Evolutionary conservation across 805 yeast genomes (phyloP), one percentile per base, ranked within the genome.

Genomic region (Blastobotrys parvus): DNA sequence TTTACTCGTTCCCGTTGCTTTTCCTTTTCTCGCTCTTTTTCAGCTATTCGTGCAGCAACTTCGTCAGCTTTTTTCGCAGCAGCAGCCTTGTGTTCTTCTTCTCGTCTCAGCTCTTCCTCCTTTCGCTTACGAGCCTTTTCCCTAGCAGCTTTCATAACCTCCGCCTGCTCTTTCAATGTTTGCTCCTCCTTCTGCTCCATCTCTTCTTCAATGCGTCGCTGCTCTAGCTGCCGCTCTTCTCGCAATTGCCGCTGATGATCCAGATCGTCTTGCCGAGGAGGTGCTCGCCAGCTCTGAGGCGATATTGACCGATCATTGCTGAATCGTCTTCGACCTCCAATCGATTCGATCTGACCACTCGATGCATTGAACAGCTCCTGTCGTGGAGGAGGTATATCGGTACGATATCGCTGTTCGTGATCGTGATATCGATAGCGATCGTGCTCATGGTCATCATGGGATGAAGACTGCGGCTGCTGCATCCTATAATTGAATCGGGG

Each of bases 91-190:
- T 57, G 48, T 31, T 57, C 63, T 22, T 51, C 47, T 41, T 61
- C 65, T 20, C 38, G 40, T 11, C 47, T 46, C 44, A 43, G 50
- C 39, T 61, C 65, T 37, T 60, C 63, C 36, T 61, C 65, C 42
- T 61, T 61, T 11, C 65, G 53, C 42, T 49, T 55, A n/a, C 58
- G 47, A 3, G 65, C 67, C 33, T 51, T 54, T 39, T 60, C 66
- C 7, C 59, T 47, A 4, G 62, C 55, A 19, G 47, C 47, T 19
- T 49, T 46, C 70, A 65, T 65, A 19, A 48, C 45, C 35, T 54
- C 57, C 39, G 60, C 55, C 49, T 65, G 69, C 42, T 55, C 55
- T 25, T 53, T 52, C 15, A 44, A 36, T 16, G 42, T 19, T 20
- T 46, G 47, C 33, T 50, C 50, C 4, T 45, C 37, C 4, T 39